Evolutionary conservation across 139 green algal genomes (phyloP), one percentile per base, ranked within the genome.

Genomic region (Penium margaritaceum): DNA sequence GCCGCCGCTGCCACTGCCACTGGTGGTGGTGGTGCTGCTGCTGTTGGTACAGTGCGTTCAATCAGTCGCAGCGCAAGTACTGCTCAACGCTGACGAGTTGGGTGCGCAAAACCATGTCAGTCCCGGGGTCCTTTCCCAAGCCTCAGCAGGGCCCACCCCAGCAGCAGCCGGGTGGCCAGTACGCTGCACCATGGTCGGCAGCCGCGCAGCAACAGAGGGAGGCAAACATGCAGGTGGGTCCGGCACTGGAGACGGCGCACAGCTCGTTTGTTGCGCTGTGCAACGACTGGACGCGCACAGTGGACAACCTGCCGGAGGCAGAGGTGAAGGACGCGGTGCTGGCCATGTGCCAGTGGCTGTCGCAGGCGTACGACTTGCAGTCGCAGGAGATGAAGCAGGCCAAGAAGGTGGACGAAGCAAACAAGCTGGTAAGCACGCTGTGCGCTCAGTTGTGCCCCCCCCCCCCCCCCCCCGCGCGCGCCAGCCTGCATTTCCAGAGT

Each of bases 251-350:
- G n/a, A n/a, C n/a, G n/a, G n/a, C n/a, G n/a, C n/a, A n/a, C n/a
- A n/a, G n/a, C n/a, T 33, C 63, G 5, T 33, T 71, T 14, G 27
- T 71, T 5, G 63, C 63, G 1, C 63, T 71, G 5, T 37, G 29
- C 5, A 54, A 71, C 30, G 63, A 71, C 46, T 71, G 63, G 63
- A 14, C n/a, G 63, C 5, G 63, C 27, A 51, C 63, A 39, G 51
- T 54, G 33, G 63, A 71, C 30, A 37, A 19, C 15, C 35, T 71
- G 63, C 63, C 63, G 21, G 63, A 71, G 35, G 51, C 46, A 19
- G 35, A 47, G 35, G 63, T 71, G 39, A 71, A 71, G 35, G 63
- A 71, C 51, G 63, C 63, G 5, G 32, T 71, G 32, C 35, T 71
- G 44, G 63, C 30, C 15, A 54, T 60, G 32, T 35, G 32, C 5